Conservation (phyloP, 208 protist genomes). For the Herpetomonas tarakana region DNA sequence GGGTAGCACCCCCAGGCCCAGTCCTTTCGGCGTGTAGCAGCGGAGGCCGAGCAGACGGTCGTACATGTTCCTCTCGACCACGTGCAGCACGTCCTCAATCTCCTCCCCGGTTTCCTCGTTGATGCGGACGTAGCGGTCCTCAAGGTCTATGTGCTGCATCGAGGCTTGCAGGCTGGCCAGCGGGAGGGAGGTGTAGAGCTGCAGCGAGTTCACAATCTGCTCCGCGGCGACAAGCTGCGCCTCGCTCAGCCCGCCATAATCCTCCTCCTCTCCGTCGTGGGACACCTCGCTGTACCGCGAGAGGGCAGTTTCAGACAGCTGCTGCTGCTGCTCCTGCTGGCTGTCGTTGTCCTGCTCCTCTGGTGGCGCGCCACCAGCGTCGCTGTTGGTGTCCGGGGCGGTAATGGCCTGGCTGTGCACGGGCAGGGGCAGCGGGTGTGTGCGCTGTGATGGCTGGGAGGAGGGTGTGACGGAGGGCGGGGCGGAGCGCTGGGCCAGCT, state of each 20-base stretch:
- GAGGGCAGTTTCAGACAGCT: too few relatives aligned
- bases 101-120: conserved; percentile 37
- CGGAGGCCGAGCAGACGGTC: conserved; percentile 17
- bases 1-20: conserved; percentile 28
- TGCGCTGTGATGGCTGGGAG: too few relatives aligned
- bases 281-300: too few relatives aligned
- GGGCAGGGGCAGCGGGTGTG: too few relatives aligned
- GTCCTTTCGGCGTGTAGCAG: conserved; percentile 26
- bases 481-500: too few relatives aligned
- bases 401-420: too few relatives aligned
- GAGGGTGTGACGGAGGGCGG: too few relatives aligned
- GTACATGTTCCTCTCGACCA: conserved; percentile 27
- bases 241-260: background rate
- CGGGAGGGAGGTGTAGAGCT: background rate
- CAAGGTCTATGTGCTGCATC: conserved; percentile 11
- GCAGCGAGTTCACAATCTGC: background rate
- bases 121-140: conserved; percentile 28
- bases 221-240: background rate
- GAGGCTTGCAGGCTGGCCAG: conserved; percentile 4
- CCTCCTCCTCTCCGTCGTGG: background rate
- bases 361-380: too few relatives aligned
- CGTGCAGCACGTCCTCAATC: conserved; percentile 37
- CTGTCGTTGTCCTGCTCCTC: background rate
- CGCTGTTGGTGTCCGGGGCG: too few relatives aligned
- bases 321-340: background rate